Percentiles rank a stretch among this genome's conserved stretches.
Evolutionary conservation across 176 grass and related monocot species (phyloP).

Genomic region (Oryza nivara): DNA sequence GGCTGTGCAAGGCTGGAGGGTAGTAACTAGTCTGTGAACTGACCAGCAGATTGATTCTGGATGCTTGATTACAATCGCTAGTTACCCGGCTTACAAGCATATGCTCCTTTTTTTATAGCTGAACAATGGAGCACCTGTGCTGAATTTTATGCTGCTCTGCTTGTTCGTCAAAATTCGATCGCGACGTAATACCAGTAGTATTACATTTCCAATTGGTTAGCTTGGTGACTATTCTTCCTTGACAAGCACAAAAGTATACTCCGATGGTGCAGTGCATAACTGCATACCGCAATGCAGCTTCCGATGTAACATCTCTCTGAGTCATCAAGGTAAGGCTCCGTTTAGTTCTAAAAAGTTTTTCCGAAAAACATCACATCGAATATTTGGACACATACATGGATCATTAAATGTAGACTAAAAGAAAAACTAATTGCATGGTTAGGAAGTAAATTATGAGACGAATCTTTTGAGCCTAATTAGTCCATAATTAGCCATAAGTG

Average conservation of each 20-base stretch:
- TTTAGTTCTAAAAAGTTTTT: too few relatives aligned
- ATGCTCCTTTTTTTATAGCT: conserved; percentile 8
- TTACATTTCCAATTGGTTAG: too few relatives aligned
- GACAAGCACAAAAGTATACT: not conserved
- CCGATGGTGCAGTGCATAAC: not conserved
- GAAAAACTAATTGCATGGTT: too few relatives aligned
- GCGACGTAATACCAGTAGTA: not conserved
- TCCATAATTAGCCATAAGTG: too few relatives aligned
- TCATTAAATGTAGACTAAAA: too few relatives aligned
- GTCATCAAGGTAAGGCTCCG: too few relatives aligned
- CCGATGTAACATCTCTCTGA: not conserved
- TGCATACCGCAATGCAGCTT: not conserved
- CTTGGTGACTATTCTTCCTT: not conserved
- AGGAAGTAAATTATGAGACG: too few relatives aligned
- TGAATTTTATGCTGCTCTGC: not conserved
- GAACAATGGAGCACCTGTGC: not conserved
- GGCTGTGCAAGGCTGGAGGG: not conserved
- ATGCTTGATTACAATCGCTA: not conserved
- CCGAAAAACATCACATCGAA: too few relatives aligned
- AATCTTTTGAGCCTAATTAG: too few relatives aligned
- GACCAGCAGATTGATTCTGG: not conserved
- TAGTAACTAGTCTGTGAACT: not conserved
- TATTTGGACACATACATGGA: too few relatives aligned
- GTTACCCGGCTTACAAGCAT: not conserved
- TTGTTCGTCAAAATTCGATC: not conserved